Evolutionary conservation across 2,329 filamentous ascomycete genomes (phyloP).

Genomic region (Beauveria pseudobassiana): DNA sequence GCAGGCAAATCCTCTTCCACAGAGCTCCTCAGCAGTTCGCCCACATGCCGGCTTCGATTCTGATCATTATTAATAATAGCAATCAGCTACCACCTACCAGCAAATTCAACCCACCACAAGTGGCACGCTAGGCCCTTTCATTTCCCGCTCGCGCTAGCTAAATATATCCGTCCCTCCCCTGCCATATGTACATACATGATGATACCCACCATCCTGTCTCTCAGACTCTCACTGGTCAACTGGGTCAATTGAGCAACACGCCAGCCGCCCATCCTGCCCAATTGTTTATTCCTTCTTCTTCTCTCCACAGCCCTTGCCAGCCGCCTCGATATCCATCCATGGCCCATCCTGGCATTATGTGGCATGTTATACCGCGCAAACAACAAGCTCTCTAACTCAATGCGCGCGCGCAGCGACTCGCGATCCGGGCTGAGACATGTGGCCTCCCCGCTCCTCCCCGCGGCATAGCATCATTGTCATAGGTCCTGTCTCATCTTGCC

Average conservation of each 20-base stretch:
- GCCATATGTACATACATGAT: neutral
- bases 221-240: too few relatives aligned
- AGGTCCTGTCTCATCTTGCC: neutral
- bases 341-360: neutral
- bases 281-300: neutral
- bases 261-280: neutral
- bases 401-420: neutral
- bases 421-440: constrained; percentile 6
- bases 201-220: neutral
- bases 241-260: neutral
- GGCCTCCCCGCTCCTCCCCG: neutral
- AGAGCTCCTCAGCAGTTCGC: neutral
- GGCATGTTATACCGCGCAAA: neutral
- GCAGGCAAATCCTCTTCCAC: neutral
- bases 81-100: too few relatives aligned
- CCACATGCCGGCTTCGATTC: neutral
- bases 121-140: neutral
- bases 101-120: too few relatives aligned
- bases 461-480: neutral
- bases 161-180: constrained; percentile 8
- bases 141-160: constrained; percentile 8
- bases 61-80: neutral
- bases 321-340: neutral
- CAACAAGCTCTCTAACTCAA: neutral
- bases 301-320: neutral